These are phyloP conservation scores for Lepraria neglecta DNA, from an alignment of 495 filamentous ascomycete genomes.

Conservation along the genomic window DNA sequence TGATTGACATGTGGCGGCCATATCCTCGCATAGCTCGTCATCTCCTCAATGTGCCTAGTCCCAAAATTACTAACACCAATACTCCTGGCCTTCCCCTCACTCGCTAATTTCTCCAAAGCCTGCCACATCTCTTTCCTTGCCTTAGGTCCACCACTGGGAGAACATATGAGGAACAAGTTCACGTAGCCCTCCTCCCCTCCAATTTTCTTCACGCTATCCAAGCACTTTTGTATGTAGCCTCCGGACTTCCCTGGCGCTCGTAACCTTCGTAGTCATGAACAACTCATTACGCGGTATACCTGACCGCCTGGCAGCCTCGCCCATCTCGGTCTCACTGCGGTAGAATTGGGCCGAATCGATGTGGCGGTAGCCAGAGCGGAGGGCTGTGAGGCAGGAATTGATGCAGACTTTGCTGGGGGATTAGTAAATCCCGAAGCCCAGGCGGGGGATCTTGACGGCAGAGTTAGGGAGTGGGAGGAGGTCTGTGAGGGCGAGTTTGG, in stretches of 20 bases:
- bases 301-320: slow-evolving; percentile 51
- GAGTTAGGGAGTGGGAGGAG: slow-evolving; percentile 51
- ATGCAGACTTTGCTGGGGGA: slow-evolving; percentile 47
- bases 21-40: slow-evolving; percentile 55
- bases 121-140: slow-evolving; percentile 57
- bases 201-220: slow-evolving; percentile 58
- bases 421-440: slow-evolving; percentile 73
- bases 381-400: slow-evolving; percentile 53
- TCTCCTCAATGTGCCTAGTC: slow-evolving; percentile 52
- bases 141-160: slow-evolving; percentile 46
- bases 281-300: slow-evolving; percentile 51
- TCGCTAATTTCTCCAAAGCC: slow-evolving; percentile 54
- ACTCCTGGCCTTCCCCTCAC: slow-evolving; percentile 51
- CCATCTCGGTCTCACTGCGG: slow-evolving; percentile 60
- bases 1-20: slow-evolving; percentile 67
- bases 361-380: slow-evolving; percentile 60
- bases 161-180: slow-evolving; percentile 66
- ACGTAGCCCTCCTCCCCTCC: slow-evolving; percentile 55
- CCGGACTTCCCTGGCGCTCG: slow-evolving; percentile 49
- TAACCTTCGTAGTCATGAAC: slow-evolving; percentile 64
- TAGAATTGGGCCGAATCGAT: slow-evolving; percentile 72
- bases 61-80: slow-evolving; percentile 72
- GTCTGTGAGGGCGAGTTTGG: slow-evolving; percentile 46
- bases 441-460: slow-evolving; percentile 49
- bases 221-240: slow-evolving; percentile 53